Conservation (phyloP, 1,284 basidiomycete genomes). For the Rhodofomes roseus region DNA sequence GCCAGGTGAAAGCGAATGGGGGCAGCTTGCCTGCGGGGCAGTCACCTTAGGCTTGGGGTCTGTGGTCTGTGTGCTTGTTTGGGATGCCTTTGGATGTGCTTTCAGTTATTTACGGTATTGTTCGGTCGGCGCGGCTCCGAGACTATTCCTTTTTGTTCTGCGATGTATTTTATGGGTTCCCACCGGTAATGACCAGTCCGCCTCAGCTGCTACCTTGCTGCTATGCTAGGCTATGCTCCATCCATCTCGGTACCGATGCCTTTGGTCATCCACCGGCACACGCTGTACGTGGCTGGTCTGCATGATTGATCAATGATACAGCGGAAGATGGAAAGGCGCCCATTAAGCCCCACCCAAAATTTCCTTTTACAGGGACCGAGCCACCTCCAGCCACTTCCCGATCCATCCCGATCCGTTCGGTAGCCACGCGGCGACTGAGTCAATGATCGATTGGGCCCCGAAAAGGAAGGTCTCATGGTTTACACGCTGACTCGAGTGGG, state of each 20-base stretch:
- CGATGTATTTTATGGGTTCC: neutral
- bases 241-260: neutral
- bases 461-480: constrained; percentile 1
- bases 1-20: constrained; percentile 12
- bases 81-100: neutral
- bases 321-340: neutral
- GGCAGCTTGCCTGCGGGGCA: neutral
- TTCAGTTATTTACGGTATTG: neutral
- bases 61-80: neutral
- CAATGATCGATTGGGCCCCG: constrained; percentile 6
- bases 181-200: neutral
- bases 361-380: neutral
- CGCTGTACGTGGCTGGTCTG: neutral
- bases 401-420: neutral
- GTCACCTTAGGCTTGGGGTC: neutral
- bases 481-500: constrained; percentile 10
- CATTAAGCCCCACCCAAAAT: neutral
- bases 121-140: neutral
- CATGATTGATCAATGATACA: too few species aligned
- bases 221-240: too few species aligned
- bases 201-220: neutral
- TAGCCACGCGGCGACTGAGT: constrained; percentile 8
- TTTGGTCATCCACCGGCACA: neutral
- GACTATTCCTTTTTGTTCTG: neutral
- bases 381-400: neutral